These are phyloP conservation scores for Diplodia scrobiculata DNA, from an alignment of 2,329 filamentous ascomycete genomes.

Conservation along the genomic window DNA sequence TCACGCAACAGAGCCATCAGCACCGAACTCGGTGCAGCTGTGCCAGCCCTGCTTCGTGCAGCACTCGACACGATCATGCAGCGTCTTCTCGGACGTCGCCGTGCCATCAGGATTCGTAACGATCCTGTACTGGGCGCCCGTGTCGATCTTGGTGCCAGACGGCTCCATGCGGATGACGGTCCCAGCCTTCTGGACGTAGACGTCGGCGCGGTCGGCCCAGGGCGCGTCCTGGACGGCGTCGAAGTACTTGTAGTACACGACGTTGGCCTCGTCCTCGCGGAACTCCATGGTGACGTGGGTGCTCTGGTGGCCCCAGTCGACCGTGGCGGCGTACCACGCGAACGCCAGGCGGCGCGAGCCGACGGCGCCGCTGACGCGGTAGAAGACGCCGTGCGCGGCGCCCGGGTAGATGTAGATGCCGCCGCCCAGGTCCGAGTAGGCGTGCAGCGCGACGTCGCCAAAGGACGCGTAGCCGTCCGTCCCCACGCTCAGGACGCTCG, in stretches of 20 bases:
- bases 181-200: neutral
- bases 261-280: neutral
- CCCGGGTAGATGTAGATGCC: conserved; percentile 9
- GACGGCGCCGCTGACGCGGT: neutral
- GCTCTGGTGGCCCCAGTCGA: neutral
- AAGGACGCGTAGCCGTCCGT: neutral
- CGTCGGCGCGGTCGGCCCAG: neutral
- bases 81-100: neutral
- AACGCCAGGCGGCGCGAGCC: neutral
- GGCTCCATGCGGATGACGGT: neutral
- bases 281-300: neutral
- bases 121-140: neutral
- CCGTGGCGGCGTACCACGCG: neutral
- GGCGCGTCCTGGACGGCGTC: neutral
- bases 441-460: neutral
- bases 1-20: neutral
- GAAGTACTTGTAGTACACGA: neutral
- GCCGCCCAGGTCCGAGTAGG: neutral
- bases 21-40: neutral
- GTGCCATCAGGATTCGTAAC: neutral
- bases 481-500: neutral
- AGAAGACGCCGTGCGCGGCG: neutral
- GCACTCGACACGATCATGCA: neutral
- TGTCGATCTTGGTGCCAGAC: neutral
- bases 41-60: neutral